Percentiles rank a stretch among this genome's conserved stretches.
phyloP scores from a whole-genome alignment of 1,284 basidiomycete species.

The Ustilago xerochloae region DNA sequence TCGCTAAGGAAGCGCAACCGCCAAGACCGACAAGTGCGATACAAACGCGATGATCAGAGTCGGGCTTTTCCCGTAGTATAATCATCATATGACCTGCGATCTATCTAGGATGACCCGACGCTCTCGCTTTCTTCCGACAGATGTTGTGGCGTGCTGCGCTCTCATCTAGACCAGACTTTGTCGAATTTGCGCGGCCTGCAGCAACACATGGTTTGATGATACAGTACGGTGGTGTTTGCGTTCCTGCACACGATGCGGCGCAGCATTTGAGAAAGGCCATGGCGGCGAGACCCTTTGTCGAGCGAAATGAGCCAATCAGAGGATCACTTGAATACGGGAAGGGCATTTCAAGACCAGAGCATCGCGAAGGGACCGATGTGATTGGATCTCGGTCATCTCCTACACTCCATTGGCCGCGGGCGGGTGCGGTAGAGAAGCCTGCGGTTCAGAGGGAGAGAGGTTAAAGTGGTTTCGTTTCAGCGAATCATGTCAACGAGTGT shows the following conservation, averaged over 20 bases:
- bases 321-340: no score
- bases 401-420: slow-evolving; percentile 5
- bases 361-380: neutral
- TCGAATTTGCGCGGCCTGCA: neutral
- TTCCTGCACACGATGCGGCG: neutral
- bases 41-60: neutral
- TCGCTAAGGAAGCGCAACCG: neutral
- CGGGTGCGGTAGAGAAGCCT: neutral
- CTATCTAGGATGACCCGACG: neutral
- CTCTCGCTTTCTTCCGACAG: no score
- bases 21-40: slow-evolving; percentile 24
- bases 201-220: neutral
- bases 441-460: neutral
- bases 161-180: neutral
- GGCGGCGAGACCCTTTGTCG: neutral
- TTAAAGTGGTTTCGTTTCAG: neutral
- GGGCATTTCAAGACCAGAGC: no score
- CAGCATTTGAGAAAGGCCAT: neutral
- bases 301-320: neutral
- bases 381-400: slow-evolving; percentile 1
- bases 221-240: neutral
- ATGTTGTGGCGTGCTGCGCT: no score
- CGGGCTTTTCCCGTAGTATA: neutral
- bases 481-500: neutral
- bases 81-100: neutral